Percentiles rank a stretch among this genome's conserved stretches.
Evolutionary conservation across 805 yeast species (phyloP).

Genomic region (Maudiozyma pseudohumilis): DNA sequence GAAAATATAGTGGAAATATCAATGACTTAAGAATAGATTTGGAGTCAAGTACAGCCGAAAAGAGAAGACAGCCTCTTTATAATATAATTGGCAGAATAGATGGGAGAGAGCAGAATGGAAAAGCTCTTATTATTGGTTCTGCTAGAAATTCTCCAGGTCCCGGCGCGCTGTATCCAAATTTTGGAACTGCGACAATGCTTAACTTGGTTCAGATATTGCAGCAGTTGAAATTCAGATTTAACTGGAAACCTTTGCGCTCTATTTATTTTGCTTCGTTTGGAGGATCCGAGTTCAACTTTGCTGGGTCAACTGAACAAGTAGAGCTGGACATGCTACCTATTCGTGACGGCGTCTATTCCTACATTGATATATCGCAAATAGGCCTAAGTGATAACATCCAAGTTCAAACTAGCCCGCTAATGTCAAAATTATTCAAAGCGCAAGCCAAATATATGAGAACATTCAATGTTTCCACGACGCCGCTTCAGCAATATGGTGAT

Average conservation of each 20-base stretch:
- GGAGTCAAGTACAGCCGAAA: conserved; percentile 32
- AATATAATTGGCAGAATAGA: conserved; percentile 68
- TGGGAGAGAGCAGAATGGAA: conserved; percentile 68
- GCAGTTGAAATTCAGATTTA: conserved; percentile 46
- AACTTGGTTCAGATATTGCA: conserved; percentile 61
- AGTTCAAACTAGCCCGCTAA: conserved; percentile 52
- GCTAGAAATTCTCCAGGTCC: conserved; percentile 63
- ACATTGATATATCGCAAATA: conserved; percentile 52
- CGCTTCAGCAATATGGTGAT: conserved; percentile 40
- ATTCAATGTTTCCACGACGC: conserved; percentile 11
- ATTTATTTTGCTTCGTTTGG: conserved; percentile 80
- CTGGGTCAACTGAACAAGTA: conserved; percentile 71
- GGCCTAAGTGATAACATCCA: conserved; percentile 34
- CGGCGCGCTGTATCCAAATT: conserved; percentile 59
- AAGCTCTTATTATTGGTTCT: conserved; percentile 70
- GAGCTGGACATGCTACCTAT: conserved; percentile 44
- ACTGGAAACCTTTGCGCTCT: conserved; percentile 76
- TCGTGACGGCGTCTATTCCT: conserved; percentile 50
- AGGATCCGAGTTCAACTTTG: conserved; percentile 65
- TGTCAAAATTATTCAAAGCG: conserved; percentile 26
- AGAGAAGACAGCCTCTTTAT: conserved; percentile 57
- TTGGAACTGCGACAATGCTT: conserved; percentile 63
- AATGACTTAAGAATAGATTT: conserved; percentile 19
- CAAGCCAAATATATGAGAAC: conserved; percentile 1
- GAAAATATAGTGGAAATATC: conserved; percentile 11